Conservation (phyloP, 345 rosid genomes). For the Acer yangbiense region DNA sequence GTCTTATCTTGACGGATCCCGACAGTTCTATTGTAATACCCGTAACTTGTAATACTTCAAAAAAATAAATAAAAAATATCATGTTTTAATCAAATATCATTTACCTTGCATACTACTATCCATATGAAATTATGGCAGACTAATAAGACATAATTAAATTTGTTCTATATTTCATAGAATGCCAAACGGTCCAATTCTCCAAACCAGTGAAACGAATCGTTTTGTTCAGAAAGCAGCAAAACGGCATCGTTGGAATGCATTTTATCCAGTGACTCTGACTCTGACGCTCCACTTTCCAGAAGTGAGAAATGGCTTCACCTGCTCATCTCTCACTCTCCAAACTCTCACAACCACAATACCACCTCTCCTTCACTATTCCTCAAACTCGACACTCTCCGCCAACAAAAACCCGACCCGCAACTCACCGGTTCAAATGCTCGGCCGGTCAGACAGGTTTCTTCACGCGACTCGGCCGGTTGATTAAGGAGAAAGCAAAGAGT, state of each 20-base stretch:
- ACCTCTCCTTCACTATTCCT: constrained; percentile 25
- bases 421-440: constrained; percentile 50
- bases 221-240: neutral
- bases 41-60: too few relatives aligned
- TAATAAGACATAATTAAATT: too few relatives aligned
- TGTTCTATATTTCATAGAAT: too few relatives aligned
- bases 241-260: constrained; percentile 3
- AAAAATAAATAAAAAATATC: too few relatives aligned
- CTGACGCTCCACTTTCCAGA: neutral
- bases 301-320: constrained; percentile 47
- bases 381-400: constrained; percentile 7
- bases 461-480: constrained; percentile 80
- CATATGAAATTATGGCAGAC: too few relatives aligned
- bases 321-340: constrained; percentile 55
- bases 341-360: constrained; percentile 20
- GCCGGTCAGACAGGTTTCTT: constrained; percentile 90
- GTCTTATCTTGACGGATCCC: too few relatives aligned
- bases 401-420: constrained; percentile 18
- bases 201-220: too few relatives aligned
- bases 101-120: too few relatives aligned
- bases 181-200: too few relatives aligned
- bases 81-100: too few relatives aligned
- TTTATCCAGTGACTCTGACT: neutral
- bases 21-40: too few relatives aligned
- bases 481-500: constrained; percentile 89